Conservation (phyloP, 805 yeast species). For the Teunomyces gatunensis region DNA sequence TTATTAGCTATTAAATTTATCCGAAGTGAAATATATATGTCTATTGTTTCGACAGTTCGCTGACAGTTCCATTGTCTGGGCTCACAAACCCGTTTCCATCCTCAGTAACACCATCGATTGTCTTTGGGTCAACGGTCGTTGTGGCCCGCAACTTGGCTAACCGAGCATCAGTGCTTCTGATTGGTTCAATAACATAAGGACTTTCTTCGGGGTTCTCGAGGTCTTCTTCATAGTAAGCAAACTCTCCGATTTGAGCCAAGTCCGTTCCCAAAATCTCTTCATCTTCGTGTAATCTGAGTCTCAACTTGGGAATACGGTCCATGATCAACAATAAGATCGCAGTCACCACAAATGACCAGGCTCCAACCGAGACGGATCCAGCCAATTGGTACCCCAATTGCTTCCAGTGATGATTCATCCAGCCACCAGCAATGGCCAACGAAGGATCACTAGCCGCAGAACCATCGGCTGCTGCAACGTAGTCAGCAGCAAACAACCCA, state of each 20-base stretch:
- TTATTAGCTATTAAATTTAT: not conserved
- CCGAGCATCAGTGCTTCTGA: conserved; percentile 55
- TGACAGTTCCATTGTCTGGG: conserved; percentile 15
- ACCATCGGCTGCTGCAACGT: conserved; percentile 82
- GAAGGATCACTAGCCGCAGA: conserved; percentile 35
- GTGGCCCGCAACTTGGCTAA: conserved; percentile 31
- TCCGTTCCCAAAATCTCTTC: conserved; percentile 90
- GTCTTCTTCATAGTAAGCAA: conserved; percentile 59
- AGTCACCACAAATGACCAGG: conserved; percentile 76
- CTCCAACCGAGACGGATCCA: conserved; percentile 64
- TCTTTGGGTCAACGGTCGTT: conserved; percentile 9
- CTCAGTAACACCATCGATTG: conserved; percentile 6
- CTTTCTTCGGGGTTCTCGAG: conserved; percentile 19
- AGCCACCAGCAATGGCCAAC: conserved; percentile 66
- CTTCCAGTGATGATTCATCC: conserved; percentile 77
- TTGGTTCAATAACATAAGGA: conserved; percentile 72
- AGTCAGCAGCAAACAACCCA: conserved; percentile 90
- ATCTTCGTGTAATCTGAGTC: conserved; percentile 79
- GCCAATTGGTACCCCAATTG: conserved; percentile 91
- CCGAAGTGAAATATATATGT: not conserved
- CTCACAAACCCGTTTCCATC: conserved; percentile 11
- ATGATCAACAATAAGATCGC: conserved; percentile 60
- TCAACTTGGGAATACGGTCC: conserved; percentile 77
- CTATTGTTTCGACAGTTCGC: conserved; percentile 13
- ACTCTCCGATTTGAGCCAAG: conserved; percentile 87